These are phyloP conservation scores for Yarrowia galli DNA, from an alignment of 1,139 yeast genomes.

Conservation along the genomic window DNA sequence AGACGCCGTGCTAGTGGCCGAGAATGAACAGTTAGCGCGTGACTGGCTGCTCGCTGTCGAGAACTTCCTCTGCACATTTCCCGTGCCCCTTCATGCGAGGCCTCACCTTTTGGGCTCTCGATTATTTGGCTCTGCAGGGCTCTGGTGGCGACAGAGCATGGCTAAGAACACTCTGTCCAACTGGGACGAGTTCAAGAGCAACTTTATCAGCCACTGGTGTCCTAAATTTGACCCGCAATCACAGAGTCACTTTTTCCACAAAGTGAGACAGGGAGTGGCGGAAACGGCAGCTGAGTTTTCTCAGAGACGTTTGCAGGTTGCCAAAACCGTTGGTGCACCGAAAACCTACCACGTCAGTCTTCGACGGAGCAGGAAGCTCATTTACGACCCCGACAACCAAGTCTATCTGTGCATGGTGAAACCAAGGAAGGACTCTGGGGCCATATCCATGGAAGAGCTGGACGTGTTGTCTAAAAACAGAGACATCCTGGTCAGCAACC, in stretches of 20 bases:
- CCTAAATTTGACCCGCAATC: neutral
- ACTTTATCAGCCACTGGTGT: constrained; percentile 6
- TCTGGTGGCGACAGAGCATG: constrained; percentile 25
- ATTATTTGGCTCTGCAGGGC: constrained; percentile 1
- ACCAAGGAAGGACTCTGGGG: neutral
- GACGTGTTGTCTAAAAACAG: constrained; percentile 7
- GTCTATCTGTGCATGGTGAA: constrained; percentile 21
- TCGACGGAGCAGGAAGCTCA: constrained; percentile 6
- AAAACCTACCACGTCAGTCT: constrained; percentile 21
- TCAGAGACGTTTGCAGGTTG: neutral
- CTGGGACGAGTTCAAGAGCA: constrained; percentile 19
- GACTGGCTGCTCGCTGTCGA: constrained; percentile 22
- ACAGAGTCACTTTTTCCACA: constrained; percentile 23
- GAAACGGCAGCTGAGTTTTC: constrained; percentile 15
- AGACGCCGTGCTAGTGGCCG: constrained; percentile 5
- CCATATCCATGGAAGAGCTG: neutral
- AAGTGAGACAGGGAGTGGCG: constrained; percentile 8
- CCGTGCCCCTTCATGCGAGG: constrained; percentile 8
- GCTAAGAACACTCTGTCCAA: constrained; percentile 1
- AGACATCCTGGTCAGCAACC: neutral
- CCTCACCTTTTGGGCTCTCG: constrained; percentile 12
- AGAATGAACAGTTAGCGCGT: neutral
- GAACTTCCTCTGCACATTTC: constrained; percentile 23
- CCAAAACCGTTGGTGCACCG: neutral
- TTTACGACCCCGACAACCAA: constrained; percentile 29